Evolutionary conservation across 192 early-diverging fungal species (phyloP).

Genomic region (Coemansia sp.): DNA sequence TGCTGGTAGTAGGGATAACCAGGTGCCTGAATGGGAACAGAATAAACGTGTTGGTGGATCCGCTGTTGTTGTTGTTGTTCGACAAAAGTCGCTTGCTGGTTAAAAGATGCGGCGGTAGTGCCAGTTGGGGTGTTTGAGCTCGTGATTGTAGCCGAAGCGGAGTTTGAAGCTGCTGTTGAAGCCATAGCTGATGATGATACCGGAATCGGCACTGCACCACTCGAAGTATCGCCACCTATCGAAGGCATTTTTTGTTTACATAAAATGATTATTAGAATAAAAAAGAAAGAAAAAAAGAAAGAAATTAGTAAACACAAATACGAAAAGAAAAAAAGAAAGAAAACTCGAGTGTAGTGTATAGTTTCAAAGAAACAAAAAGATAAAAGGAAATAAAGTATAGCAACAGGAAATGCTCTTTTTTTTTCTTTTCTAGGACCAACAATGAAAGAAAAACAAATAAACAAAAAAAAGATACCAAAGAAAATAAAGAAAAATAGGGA

Average conservation of each 20-base stretch:
- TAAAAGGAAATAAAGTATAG: neutral
- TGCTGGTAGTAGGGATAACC: conserved; percentile 13
- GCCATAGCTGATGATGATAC: neutral
- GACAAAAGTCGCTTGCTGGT: conserved; percentile 2
- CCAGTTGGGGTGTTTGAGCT: neutral
- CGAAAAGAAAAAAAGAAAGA: neutral
- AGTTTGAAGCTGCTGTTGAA: neutral
- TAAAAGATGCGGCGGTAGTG: neutral
- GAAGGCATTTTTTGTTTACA: conserved; percentile 6
- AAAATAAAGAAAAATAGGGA: conserved; percentile 5
- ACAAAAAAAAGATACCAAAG: neutral
- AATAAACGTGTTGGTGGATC: neutral
- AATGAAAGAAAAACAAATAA: conserved; percentile 1
- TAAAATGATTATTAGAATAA: neutral
- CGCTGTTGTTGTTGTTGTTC: neutral
- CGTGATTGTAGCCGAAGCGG: conserved; percentile 2
- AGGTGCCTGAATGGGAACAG: neutral
- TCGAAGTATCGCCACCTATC: conserved; percentile 1
- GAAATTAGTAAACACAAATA: neutral
- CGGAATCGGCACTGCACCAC: neutral
- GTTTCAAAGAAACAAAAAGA: neutral
- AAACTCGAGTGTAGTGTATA: conserved; percentile 5
- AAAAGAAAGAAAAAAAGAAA: neutral
- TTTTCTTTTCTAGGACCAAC: neutral
- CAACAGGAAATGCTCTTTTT: neutral